Conservation (phyloP, 1,284 basidiomycete species). For the Melampsora americana region DNA sequence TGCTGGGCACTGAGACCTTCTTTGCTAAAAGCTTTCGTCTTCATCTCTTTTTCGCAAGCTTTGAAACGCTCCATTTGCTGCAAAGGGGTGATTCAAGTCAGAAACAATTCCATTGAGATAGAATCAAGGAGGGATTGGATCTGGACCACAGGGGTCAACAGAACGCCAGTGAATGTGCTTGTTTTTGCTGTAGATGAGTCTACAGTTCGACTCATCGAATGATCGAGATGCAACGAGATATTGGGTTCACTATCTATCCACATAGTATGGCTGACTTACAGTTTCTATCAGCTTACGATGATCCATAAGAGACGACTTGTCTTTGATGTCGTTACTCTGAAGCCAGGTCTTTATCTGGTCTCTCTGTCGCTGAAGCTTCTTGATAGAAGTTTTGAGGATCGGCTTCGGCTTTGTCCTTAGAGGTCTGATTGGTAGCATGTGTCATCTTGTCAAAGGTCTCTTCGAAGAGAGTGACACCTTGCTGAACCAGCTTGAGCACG, state of each 20-base stretch:
- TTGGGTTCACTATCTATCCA: neutral
- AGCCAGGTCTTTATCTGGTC: constrained; percentile 99
- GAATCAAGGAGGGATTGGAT: neutral
- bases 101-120: constrained; percentile 45
- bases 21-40: constrained; percentile 99
- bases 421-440: constrained; percentile 51
- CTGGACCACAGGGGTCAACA: neutral
- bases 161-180: constrained; percentile 4
- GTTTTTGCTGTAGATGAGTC: neutral
- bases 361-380: constrained; percentile 94
- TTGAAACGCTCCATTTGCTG: constrained; percentile 99
- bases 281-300: constrained; percentile 96
- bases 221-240: too few relatives aligned
- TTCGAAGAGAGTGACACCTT: constrained; percentile 54
- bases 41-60: constrained; percentile 99
- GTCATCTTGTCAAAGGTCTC: constrained; percentile 54
- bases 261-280: constrained; percentile 58
- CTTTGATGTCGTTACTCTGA: constrained; percentile 97
- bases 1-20: constrained; percentile 93
- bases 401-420: constrained; percentile 54
- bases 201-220: too few relatives aligned
- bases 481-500: constrained; percentile 45
- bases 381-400: constrained; percentile 59
- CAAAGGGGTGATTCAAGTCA: constrained; percentile 21
- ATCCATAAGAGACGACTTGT: constrained; percentile 88